Evolutionary conservation across 257 asterid species (phyloP).

Genomic region (Gardenia jasminoides): DNA sequence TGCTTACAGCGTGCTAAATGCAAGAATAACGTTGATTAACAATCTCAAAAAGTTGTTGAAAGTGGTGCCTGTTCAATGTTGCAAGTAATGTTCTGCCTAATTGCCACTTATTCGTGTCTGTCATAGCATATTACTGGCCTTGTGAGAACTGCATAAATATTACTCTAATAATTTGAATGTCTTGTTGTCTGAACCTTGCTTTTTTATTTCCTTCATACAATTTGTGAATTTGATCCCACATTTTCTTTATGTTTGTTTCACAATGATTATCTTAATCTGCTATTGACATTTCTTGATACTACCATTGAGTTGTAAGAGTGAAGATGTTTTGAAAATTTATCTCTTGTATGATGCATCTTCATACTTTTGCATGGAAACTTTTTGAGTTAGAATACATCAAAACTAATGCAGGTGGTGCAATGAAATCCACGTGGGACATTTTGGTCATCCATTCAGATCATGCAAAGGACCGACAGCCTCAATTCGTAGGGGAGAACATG

Average conservation of each 20-base stretch:
- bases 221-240: neutral
- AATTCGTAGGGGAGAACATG: constrained; percentile 70
- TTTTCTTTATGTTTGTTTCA: neutral
- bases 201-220: neutral
- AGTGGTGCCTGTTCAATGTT: constrained; percentile 75
- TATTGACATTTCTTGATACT: neutral
- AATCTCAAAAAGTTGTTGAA: constrained; percentile 86
- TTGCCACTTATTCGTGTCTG: constrained; percentile 5
- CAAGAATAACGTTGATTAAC: constrained; percentile 69
- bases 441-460: constrained; percentile 89
- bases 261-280: neutral
- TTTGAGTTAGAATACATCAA: neutral
- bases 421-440: constrained; percentile 81
- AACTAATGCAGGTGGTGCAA: constrained; percentile 68
- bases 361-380: constrained; percentile 5
- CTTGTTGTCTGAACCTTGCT: neutral
- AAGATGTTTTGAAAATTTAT: neutral
- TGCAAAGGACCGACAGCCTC: constrained; percentile 77
- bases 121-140: neutral
- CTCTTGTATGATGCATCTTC: neutral
- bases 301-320: neutral
- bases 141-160: neutral
- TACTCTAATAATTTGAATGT: neutral
- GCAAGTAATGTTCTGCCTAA: constrained; percentile 66
- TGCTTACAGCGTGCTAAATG: constrained; percentile 72